These are phyloP conservation scores for Spirogloea muscicola DNA, from an alignment of 139 green algal genomes.

Conservation along the genomic window DNA sequence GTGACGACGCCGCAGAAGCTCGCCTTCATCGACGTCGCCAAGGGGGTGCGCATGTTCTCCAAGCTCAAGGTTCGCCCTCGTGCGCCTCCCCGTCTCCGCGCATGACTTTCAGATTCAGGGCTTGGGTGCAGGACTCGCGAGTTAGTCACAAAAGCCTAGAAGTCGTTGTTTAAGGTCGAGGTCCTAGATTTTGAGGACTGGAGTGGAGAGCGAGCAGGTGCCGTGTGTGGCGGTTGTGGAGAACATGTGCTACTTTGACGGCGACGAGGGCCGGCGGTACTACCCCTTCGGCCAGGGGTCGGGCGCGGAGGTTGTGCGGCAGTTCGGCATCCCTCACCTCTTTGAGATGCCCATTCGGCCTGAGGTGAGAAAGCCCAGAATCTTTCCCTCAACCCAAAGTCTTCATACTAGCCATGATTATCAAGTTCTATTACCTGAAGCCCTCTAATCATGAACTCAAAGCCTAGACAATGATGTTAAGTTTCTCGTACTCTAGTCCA, in stretches of 20 bases:
- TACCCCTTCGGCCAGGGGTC: constrained; percentile 82
- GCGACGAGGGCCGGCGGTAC: constrained; percentile 71
- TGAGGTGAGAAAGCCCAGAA: constrained; percentile 42
- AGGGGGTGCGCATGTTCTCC: constrained; percentile 98
- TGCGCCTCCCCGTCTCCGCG: no score
- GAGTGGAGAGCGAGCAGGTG: no score
- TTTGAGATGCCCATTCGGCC: constrained; percentile 86
- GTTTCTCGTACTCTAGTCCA: no score
- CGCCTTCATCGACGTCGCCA: constrained; percentile 97
- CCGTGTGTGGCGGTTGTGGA: constrained; percentile 95
- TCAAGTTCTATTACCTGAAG: no score
- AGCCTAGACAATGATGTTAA: no score
- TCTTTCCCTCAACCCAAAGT: no score
- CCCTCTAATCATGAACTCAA: no score
- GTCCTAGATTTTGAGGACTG: no score
- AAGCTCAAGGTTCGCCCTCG: constrained; percentile 68
- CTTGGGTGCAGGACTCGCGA: not conserved
- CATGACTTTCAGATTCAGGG: not conserved
- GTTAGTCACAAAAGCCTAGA: not conserved
- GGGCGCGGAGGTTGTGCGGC: constrained; percentile 51
- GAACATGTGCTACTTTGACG: constrained; percentile 99
- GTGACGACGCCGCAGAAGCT: constrained; percentile 98
- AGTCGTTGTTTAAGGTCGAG: no score
- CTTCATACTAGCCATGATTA: no score
- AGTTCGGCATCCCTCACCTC: constrained; percentile 93